Conservation (phyloP, 176 grass and related monocot genomes). For the Poa annua region DNA sequence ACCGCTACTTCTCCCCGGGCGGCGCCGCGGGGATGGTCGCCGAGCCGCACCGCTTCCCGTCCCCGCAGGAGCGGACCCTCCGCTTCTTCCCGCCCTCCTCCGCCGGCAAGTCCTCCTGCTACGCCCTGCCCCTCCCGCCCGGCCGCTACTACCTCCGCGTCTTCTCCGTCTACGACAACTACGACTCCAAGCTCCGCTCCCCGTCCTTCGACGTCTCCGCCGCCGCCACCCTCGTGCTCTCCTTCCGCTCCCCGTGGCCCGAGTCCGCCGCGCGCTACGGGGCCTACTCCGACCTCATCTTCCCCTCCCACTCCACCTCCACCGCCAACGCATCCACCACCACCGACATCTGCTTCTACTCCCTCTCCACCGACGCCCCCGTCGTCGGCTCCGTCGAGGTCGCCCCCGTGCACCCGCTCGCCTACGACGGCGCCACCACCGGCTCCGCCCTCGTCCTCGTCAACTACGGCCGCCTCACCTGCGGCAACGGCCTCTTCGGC, state of each 20-base stretch:
- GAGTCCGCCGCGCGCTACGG: conserved; percentile 82
- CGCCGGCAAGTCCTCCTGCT: conserved; percentile 87
- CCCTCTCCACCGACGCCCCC: conserved; percentile 87
- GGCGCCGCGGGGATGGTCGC: conserved; percentile 71
- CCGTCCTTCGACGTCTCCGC: conserved; percentile 95
- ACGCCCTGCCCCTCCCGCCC: conserved; percentile 69
- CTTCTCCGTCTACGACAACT: conserved; percentile 99
- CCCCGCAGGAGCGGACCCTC: conserved; percentile 84
- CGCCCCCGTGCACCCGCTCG: conserved; percentile 70
- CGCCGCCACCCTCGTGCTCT: conserved; percentile 86
- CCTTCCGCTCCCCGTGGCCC: conserved; percentile 91
- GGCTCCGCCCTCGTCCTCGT: conserved; percentile 72
- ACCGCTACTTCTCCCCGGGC: conserved; percentile 77
- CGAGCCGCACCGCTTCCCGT: conserved; percentile 87
- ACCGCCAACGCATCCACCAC: not conserved
- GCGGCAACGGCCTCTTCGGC: conserved; percentile 69
- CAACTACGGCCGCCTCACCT: conserved; percentile 92
- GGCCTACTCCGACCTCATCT: conserved; percentile 94
- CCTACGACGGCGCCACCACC: conserved; percentile 81
- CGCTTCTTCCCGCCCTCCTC: conserved; percentile 94
- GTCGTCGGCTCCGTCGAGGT: conserved; percentile 87
- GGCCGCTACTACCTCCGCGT: conserved; percentile 94
- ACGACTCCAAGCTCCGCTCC: conserved; percentile 81
- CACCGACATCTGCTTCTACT: conserved; percentile 97
- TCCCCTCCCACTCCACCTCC: conserved; percentile 65